phyloP scores from a whole-genome alignment of 352 stramenopile genomes.

The Phytopythium sindhum region DNA sequence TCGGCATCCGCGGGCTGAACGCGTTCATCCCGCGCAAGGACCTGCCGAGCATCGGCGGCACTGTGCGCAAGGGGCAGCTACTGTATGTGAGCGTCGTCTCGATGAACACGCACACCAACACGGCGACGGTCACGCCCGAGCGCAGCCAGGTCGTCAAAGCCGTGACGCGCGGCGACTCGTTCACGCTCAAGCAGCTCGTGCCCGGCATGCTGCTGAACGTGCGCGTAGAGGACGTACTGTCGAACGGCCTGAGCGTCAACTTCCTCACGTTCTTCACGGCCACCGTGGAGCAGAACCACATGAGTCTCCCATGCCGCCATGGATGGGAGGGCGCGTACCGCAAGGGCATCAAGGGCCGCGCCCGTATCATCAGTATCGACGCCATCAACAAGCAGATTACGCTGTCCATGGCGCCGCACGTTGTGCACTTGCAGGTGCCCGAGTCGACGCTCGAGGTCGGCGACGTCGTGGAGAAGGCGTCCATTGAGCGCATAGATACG shows the following conservation, averaged over 20 bases:
- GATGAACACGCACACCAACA: slow-evolving; percentile 80
- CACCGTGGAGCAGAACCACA: slow-evolving; percentile 88
- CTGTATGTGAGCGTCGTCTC: slow-evolving; percentile 62
- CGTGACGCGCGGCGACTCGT: slow-evolving; percentile 78
- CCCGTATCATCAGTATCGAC: slow-evolving; percentile 84
- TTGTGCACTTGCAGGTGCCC: slow-evolving; percentile 74
- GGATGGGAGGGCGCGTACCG: slow-evolving; percentile 77
- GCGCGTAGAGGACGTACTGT: slow-evolving; percentile 87
- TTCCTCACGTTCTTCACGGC: slow-evolving; percentile 88
- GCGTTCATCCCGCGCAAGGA: slow-evolving; percentile 78
- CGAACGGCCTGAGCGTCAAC: slow-evolving; percentile 83
- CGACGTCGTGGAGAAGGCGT: slow-evolving; percentile 66
- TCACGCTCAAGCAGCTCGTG: slow-evolving; percentile 86
- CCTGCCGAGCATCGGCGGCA: slow-evolving; percentile 34
- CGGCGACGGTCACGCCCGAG: slow-evolving; percentile 61
- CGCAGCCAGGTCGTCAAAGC: slow-evolving; percentile 66
- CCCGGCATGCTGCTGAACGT: slow-evolving; percentile 93
- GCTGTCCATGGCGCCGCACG: slow-evolving; percentile 85
- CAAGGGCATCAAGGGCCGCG: slow-evolving; percentile 81
- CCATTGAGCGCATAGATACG: slow-evolving; percentile 79
- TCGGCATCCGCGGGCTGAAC: slow-evolving; percentile 78
- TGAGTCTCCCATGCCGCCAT: slow-evolving; percentile 75
- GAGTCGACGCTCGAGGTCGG: slow-evolving; percentile 56
- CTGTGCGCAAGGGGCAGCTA: slow-evolving; percentile 54
- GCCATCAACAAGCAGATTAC: slow-evolving; percentile 65